Conservation (phyloP, 805 yeast genomes). For the Priceomyces castillae region DNA sequence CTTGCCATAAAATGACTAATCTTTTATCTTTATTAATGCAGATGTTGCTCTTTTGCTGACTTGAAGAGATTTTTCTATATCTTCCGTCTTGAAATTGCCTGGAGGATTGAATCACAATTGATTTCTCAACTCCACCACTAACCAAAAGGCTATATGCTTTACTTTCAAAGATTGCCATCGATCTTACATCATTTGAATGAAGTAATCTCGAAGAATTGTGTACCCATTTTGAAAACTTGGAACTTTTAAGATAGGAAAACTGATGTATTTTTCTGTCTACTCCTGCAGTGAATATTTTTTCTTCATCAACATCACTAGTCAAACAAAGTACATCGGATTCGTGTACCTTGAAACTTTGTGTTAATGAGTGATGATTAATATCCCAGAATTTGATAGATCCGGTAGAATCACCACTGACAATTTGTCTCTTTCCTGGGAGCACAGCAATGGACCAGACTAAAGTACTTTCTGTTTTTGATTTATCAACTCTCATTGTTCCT, state of each 20-base stretch:
- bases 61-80: slow-evolving; percentile 65
- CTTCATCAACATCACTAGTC: slow-evolving; percentile 56
- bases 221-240: slow-evolving; percentile 60
- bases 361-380: slow-evolving; percentile 64
- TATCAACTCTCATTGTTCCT: slow-evolving; percentile 89
- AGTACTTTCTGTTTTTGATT: slow-evolving; percentile 79
- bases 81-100: slow-evolving; percentile 68
- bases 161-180: slow-evolving; percentile 69
- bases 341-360: slow-evolving; percentile 79
- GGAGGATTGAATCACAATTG: slow-evolving; percentile 63
- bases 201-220: slow-evolving; percentile 71
- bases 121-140: slow-evolving; percentile 81
- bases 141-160: slow-evolving; percentile 65
- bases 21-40: slow-evolving; percentile 46
- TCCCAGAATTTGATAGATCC: slow-evolving; percentile 96
- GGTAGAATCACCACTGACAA: slow-evolving; percentile 96
- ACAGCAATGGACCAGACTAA: slow-evolving; percentile 84
- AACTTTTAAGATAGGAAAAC: slow-evolving; percentile 47
- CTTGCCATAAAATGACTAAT: slow-evolving; percentile 74
- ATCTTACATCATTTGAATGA: slow-evolving; percentile 83
- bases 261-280: slow-evolving; percentile 88
- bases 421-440: slow-evolving; percentile 60
- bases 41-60: slow-evolving; percentile 56
- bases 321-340: slow-evolving; percentile 88
- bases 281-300: slow-evolving; percentile 80